Conservation (phyloP, 169 alveolate genomes). For the Neospora caninum region DNA sequence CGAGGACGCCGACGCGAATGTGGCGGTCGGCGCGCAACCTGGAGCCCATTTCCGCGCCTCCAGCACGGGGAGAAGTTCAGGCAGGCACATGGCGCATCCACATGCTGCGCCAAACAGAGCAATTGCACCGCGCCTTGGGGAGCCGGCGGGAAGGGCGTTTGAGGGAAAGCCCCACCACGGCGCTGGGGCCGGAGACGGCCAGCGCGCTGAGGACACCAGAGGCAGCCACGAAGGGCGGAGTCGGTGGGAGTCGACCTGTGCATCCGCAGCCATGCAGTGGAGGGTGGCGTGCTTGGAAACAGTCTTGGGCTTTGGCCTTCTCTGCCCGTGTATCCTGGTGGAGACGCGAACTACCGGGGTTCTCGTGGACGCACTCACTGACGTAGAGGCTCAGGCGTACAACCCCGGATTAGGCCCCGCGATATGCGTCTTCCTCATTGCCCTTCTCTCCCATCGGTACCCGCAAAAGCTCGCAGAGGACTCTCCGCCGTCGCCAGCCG, state of each 20-base stretch:
- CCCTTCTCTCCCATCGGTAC: slow-evolving; percentile 6
- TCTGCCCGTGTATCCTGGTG: not conserved
- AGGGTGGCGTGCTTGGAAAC: slow-evolving; percentile 11
- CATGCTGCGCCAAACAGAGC: not conserved
- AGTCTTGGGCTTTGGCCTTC: not conserved
- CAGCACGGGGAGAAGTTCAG: not conserved
- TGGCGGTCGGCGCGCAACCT: not conserved
- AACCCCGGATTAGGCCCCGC: not conserved
- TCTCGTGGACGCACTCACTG: slow-evolving; percentile 1
- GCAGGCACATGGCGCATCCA: not conserved
- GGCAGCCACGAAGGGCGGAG: not conserved
- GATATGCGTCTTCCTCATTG: not conserved
- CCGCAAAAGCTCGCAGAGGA: not conserved
- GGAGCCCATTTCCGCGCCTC: not conserved
- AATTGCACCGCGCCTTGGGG: not conserved
- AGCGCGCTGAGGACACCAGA: not conserved
- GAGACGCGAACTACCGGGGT: not conserved
- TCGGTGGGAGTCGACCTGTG: not conserved
- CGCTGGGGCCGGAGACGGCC: not conserved
- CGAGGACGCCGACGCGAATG: not conserved
- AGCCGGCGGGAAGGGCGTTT: not conserved
- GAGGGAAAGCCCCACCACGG: not conserved
- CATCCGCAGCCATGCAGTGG: not conserved
- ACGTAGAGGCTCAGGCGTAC: not conserved
- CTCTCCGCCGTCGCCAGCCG: not conserved